Conservation (phyloP, 495 filamentous ascomycete genomes). For the Aspergillus leporis region DNA sequence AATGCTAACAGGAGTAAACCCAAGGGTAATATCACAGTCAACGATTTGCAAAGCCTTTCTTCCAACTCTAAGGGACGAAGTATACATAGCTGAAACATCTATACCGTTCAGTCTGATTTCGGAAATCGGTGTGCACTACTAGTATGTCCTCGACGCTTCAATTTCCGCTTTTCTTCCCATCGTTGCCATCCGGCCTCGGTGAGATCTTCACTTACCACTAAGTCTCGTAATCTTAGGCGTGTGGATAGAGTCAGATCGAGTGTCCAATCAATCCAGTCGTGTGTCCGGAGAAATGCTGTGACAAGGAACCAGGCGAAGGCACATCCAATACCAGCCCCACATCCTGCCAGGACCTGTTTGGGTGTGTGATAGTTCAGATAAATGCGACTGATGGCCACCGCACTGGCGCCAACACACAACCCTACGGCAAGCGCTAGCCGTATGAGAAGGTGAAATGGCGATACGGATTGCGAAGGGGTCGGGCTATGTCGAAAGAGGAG, state of each 20-base stretch:
- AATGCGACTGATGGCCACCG: conserved; percentile 76
- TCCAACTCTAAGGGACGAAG: neutral
- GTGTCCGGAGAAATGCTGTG: conserved; percentile 61
- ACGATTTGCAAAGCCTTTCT: neutral
- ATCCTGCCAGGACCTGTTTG: conserved; percentile 82
- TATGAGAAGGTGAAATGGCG: conserved; percentile 56
- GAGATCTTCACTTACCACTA: conserved; percentile 87
- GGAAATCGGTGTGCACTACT: conserved; percentile 20
- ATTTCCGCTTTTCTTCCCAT: conserved; percentile 65
- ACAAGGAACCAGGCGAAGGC: conserved; percentile 78
- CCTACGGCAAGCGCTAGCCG: conserved; percentile 56
- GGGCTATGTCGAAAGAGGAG: conserved; percentile 75
- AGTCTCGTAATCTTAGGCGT: conserved; percentile 72
- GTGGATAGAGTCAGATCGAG: conserved; percentile 66
- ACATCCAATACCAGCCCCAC: conserved; percentile 65
- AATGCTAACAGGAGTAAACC: neutral
- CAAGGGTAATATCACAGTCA: conserved; percentile 10
- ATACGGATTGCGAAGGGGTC: conserved; percentile 39
- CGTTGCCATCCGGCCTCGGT: conserved; percentile 91
- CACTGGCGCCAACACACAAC: conserved; percentile 59
- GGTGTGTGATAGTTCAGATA: conserved; percentile 94
- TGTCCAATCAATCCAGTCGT: conserved; percentile 67
- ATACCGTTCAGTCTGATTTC: conserved; percentile 34
- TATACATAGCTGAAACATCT: conserved; percentile 2
- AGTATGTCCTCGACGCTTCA: conserved; percentile 28